Evolutionary conservation across 306 rosid genomes (phyloP).

Genomic region (Cicer yamashitae): DNA sequence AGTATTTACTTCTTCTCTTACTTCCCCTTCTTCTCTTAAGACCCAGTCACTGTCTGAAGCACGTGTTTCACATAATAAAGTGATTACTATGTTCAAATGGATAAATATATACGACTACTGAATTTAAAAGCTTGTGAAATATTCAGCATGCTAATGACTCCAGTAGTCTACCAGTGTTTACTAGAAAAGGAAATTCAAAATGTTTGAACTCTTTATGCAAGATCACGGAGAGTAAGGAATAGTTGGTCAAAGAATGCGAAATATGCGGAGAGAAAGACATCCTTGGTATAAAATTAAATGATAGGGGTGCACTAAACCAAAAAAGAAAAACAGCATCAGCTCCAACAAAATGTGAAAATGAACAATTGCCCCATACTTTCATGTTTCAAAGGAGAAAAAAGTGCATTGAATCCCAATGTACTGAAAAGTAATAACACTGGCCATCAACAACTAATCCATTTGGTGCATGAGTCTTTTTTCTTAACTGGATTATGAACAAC

Average conservation of each 20-base stretch:
- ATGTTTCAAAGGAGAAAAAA: constrained; percentile 32
- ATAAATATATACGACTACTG: constrained; percentile 2
- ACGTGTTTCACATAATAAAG: not conserved
- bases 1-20: not conserved
- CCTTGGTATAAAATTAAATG: not conserved
- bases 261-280: not conserved
- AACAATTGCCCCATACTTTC: not conserved
- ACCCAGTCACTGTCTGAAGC: not conserved
- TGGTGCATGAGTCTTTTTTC: constrained; percentile 1
- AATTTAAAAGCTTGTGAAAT: constrained; percentile 15
- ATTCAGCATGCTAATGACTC: constrained; percentile 10
- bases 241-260: constrained; percentile 25
- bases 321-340: not conserved
- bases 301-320: not conserved
- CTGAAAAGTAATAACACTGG: constrained; percentile 5
- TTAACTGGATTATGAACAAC: too few species aligned
- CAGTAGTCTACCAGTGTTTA: not conserved
- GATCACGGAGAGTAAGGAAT: constrained; percentile 1
- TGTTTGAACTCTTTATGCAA: constrained; percentile 8
- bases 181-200: constrained; percentile 28
- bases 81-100: too few species aligned
- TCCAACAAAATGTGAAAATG: not conserved
- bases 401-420: constrained; percentile 5
- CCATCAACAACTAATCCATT: constrained; percentile 7
- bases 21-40: not conserved